Percentiles rank a stretch among this genome's conserved stretches.
These are phyloP conservation scores for Luffa acutangula DNA, from an alignment of 306 rosid genomes.

Conservation along the genomic window DNA sequence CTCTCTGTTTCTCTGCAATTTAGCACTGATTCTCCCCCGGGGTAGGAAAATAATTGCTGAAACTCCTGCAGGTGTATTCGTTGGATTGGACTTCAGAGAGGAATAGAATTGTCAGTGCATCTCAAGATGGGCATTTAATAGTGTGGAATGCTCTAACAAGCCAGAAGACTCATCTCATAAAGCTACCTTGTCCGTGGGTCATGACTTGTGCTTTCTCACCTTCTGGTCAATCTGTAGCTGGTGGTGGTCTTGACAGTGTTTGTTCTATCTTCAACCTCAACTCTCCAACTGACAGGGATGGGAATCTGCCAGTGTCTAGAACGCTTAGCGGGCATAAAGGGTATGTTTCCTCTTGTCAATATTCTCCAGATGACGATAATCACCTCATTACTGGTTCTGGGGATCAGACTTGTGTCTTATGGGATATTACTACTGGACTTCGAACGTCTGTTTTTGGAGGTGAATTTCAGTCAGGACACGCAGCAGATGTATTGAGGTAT, in stretches of 20 bases:
- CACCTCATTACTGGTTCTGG: constrained; percentile 90
- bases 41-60: not conserved
- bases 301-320: constrained; percentile 55
- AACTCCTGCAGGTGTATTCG: constrained; percentile 62
- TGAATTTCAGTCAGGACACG: constrained; percentile 97
- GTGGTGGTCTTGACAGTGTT: constrained; percentile 95
- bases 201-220: constrained; percentile 96
- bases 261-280: constrained; percentile 91
- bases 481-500: constrained; percentile 84
- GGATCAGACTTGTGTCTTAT: constrained; percentile 85
- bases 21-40: not conserved
- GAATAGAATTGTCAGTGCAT: constrained; percentile 94
- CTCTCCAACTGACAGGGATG: constrained; percentile 73
- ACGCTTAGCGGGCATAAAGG: constrained; percentile 91
- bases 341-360: constrained; percentile 87
- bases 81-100: constrained; percentile 92
- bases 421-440: constrained; percentile 96
- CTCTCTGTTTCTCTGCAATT: not conserved
- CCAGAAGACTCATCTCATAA: constrained; percentile 91
- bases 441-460: constrained; percentile 94
- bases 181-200: constrained; percentile 98
- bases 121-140: constrained; percentile 87
- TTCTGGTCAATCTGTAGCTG: constrained; percentile 86
- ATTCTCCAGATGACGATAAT: constrained; percentile 87
- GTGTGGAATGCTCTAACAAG: constrained; percentile 98